Conservation (phyloP, 2,329 filamentous ascomycete genomes). For the Clonostachys rhizophaga region DNA sequence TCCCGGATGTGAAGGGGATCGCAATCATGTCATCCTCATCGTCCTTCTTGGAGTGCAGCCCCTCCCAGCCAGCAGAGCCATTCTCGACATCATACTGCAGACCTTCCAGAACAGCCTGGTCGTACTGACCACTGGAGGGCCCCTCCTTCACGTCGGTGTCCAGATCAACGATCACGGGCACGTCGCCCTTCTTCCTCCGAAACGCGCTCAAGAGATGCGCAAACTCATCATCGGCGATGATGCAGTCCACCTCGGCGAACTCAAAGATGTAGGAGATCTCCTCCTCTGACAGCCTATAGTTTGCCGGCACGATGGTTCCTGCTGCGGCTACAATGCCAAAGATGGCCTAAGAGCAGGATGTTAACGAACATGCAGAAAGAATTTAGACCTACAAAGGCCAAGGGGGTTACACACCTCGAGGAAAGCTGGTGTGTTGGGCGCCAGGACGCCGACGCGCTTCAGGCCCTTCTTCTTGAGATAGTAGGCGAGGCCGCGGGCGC, state of each 20-base stretch:
- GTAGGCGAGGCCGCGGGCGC: slow-evolving; percentile 83
- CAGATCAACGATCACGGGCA: slow-evolving; percentile 71
- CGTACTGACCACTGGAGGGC: slow-evolving; percentile 71
- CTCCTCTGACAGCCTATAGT: slow-evolving; percentile 66
- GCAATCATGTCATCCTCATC: slow-evolving; percentile 81
- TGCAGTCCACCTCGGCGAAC: slow-evolving; percentile 79
- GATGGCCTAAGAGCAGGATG: slow-evolving; percentile 41
- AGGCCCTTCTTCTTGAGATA: slow-evolving; percentile 72
- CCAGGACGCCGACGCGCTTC: slow-evolving; percentile 78
- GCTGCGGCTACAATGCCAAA: slow-evolving; percentile 84
- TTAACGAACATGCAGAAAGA: too few species aligned
- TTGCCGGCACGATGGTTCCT: slow-evolving; percentile 66
- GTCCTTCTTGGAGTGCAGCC: slow-evolving; percentile 62
- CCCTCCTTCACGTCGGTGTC: not conserved
- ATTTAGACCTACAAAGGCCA: too few species aligned
- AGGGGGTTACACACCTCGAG: slow-evolving; percentile 48
- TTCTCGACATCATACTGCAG: slow-evolving; percentile 63
- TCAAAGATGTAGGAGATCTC: slow-evolving; percentile 90
- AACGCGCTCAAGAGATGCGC: slow-evolving; percentile 64
- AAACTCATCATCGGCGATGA: slow-evolving; percentile 85
- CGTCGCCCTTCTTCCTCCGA: slow-evolving; percentile 49
- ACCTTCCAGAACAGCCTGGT: slow-evolving; percentile 79
- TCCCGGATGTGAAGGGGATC: slow-evolving; percentile 90
- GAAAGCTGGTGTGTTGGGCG: slow-evolving; percentile 92
- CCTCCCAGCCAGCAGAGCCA: slow-evolving; percentile 70